phyloP scores from a whole-genome alignment of 2,329 filamentous ascomycete genomes.

The Leptographium lundbergii region DNA sequence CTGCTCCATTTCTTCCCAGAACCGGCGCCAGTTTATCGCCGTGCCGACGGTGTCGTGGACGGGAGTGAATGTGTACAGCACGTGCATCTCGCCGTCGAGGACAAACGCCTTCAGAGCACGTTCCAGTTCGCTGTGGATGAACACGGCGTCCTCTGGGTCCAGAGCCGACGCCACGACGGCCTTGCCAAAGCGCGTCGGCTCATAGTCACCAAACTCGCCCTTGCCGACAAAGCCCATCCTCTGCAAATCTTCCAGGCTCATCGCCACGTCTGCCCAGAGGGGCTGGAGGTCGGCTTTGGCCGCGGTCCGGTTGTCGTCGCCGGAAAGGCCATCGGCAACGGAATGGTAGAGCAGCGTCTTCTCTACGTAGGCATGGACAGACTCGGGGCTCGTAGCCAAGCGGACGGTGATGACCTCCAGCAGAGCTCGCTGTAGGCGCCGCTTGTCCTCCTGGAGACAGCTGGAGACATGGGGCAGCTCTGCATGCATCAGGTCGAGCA shows the following conservation, averaged over 20 bases:
- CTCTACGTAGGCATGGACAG: constrained; percentile 54
- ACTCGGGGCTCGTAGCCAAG: constrained; percentile 51
- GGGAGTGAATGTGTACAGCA: constrained; percentile 66
- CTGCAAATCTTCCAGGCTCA: constrained; percentile 31
- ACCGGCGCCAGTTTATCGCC: constrained; percentile 57
- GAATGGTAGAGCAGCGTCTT: constrained; percentile 55
- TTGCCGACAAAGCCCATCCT: constrained; percentile 32
- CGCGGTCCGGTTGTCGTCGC: background rate
- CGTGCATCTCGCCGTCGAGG: constrained; percentile 70
- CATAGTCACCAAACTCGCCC: constrained; percentile 37
- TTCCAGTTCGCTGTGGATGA: constrained; percentile 56
- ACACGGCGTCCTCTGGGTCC: constrained; percentile 62
- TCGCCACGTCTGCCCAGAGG: constrained; percentile 33
- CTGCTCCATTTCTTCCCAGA: constrained; percentile 55
- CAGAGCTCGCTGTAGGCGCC: constrained; percentile 56
- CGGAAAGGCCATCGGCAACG: constrained; percentile 13
- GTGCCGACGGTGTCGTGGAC: constrained; percentile 39
- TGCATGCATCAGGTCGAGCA: constrained; percentile 58
- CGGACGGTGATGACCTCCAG: constrained; percentile 58
- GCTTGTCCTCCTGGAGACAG: constrained; percentile 47
- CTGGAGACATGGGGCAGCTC: constrained; percentile 59
- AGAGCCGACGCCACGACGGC: constrained; percentile 63
- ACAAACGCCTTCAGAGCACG: constrained; percentile 60
- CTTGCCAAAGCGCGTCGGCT: constrained; percentile 52
- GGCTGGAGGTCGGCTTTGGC: constrained; percentile 16